Base-by-base conservation (phyloP, 2,329 filamentous ascomycete genomes). In the Diaporthe sp. region DNA sequence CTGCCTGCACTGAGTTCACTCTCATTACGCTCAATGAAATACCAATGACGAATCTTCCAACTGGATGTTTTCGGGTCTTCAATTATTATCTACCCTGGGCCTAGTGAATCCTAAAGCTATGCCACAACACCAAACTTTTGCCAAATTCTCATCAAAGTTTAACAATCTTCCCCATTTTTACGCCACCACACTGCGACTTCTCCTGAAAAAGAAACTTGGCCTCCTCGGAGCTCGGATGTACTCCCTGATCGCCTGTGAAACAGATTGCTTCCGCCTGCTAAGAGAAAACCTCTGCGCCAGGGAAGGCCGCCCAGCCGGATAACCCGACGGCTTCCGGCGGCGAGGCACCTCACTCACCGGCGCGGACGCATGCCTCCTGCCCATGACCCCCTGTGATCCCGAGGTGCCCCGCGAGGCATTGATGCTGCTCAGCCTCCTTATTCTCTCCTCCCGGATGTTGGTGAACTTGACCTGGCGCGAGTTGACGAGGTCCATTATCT, bases 401-500 rank as follows among this genome's bases (percentile, higher is more conserved):
- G 30, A 10, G 25, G 13, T 1, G 38, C 8, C 0, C 45, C 19
- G 19, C 30, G 1, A n/a, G 30, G 19, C 4, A 22, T 25, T 40
- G 2, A 13, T 4, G 47, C 33, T 52, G 33, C 64, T 54, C 13
- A 68, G n/a, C 5, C 45, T 52, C n/a, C 47, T 19, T 3, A 28
- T 13, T 10, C 22, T 68, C 64, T 68, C 47, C n/a, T 68, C 64
- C 4, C 64, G 47, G n/a, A 68, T 68, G 15, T 68, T 38, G 17
- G 33, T 68, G 33, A 68, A 68, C 9, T 68, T 68, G 0, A 28
- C 33, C 15, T 68, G 64, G 2, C 64, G 47, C 47, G 54, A 47
- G 47, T 22, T 54, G 47, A 68, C 47, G 64, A 68, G 64, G 8
- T 68, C 47, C 64, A 68, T 68, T 47, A 68, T 68, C 30, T 54